Base-by-base conservation (phyloP, 257 asterid genomes). In the Echites panduratus region DNA sequence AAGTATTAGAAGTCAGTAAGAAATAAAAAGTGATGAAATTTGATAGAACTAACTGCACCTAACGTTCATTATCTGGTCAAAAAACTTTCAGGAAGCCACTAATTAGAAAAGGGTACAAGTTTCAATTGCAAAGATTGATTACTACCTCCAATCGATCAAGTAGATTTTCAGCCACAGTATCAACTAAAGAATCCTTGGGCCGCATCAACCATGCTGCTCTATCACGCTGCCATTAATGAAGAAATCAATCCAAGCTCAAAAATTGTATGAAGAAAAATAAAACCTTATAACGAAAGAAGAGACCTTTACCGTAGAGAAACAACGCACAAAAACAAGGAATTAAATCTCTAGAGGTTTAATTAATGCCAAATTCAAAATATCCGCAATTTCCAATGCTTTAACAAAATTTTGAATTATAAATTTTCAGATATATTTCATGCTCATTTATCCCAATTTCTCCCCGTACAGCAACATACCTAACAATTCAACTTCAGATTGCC, bases 181-280 rank as follows among this genome's bases (percentile, higher is more conserved):
- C 98, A 78, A 86, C 77, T 73, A 94, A 80, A 48, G 97, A 78
- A 83, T 94, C 92, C 77, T 84, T 79, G 2, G 86, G 84, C 67
- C 85, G 77, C 98, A 86, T 83, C 84, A 91, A 79, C 99, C 98
- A 94, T 65, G 96, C 97, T 16, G 96, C 99, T 84, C 99, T 82
- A 84, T 94, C 96, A 63, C 99, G 87, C 99, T 94, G 84, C 66
- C 79, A 75, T 73, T 7, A 45, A 26, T n/a, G 4, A 65, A 70
- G 44, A 66, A 77, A 10, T 20, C 26, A 5, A 53, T 53, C 59
- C 24, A 64, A 63, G 3, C 9, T 38, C 68, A 19, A 35, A 63
- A 63, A 19, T 0, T 16, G n/a, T 38, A 63, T 7, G 7, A 19
- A 63, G 20, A 12, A 12, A 32, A 17, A 58, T 8, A 57, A 57